Base-by-base conservation (phyloP, 805 yeast genomes). In the Metschnikowia shivogae region DNA sequence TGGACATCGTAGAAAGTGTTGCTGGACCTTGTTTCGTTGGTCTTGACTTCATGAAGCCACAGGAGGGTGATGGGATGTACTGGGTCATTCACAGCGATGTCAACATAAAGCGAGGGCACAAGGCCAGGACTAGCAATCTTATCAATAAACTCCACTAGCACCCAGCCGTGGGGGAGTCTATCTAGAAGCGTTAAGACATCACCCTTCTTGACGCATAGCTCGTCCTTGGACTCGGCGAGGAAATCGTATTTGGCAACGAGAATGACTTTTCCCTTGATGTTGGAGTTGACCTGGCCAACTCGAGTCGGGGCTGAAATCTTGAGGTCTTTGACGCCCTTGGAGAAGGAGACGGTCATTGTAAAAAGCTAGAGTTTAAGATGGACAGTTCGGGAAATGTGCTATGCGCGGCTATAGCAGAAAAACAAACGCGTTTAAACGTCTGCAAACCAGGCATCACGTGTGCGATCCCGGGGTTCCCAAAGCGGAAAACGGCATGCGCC, bases 91-190 rank as follows among this genome's bases (percentile, higher is more conserved):
- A 67, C 64, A n/a, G 74, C 77, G 22, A 74, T 73, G 40, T 68
- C 74, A 19, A 71, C 76, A 53, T 73, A 74, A 30, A 70, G 63
- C 2, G 78, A 73, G 1, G 84, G 84, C 2, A 80, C 70, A 45
- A 79, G 60, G 1, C 84, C 84, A 1, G 77, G 73, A 4, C 57
- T 59, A 4, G 65, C 59, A 27, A 76, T 46, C 46, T 71, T 65
- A 34, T 76, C 77, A 29, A 80, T 69, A n/a, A 77, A 73, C 56
- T 78, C 78, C 7, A 77, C 84, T 35, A 77, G 57, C 2, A 79
- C 58, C 81, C 82, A 78, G 1, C 82, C 84, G 52, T 74, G 72
- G 1, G 74, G 74, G 34, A 65, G 68, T 34, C 74, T 60, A 42
- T 74, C 74, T 5, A 78, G 48, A 17, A 80, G 58, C 54, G 76